Evolutionary conservation across 208 protist species (phyloP), one percentile per base, ranked within the genome.

Genomic region (Giardia duodenalis): DNA sequence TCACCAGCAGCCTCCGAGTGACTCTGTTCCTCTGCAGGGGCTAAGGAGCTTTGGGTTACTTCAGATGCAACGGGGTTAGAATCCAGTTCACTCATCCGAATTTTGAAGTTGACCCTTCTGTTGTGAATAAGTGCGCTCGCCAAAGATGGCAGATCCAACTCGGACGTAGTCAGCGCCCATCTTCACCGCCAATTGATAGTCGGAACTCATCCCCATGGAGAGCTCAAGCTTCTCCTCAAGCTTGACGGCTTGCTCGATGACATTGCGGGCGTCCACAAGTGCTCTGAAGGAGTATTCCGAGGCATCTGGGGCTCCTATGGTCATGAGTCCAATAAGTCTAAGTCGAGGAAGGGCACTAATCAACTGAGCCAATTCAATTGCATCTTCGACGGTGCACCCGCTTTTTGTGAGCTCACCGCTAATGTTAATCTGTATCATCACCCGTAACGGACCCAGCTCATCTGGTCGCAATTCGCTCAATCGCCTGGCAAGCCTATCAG

Each of bases 131-230:
- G 19, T 95, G 88, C 98, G 96, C 10, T 94, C 86, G 10, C 98
- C 98, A 95, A 99, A 99, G 48, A 99, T 96, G 44, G 94, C 94
- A 39, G 94, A 95, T 1, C 98, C 98, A 2, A 99, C 96, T 46
- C 98, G 95, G 30, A 99, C 97, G 67, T 95, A 96, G 0, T 97
- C 98, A 88, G 96, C 95, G 2, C 97, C 97, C 95, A 96, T 96
- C 67, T 95, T 90, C 90, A 99, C 98, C 0, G 98, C 98, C 47
- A 96, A 95, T 67, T 97, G 94, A 93, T 96, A 98, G 93, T 99
- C 97, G 42, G 94, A 94, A 67, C 95, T 97, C 97, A 99, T 99
- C 67, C 98, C 98, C 97, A 99, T 98, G 88, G 96, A 97, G 10
- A 99, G 94, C 42, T 86, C 89, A 96, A 76, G 57, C 95, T 30